Base-by-base conservation (phyloP, 2,329 filamentous ascomycete species). In the Fusarium pseudonygamai region DNA sequence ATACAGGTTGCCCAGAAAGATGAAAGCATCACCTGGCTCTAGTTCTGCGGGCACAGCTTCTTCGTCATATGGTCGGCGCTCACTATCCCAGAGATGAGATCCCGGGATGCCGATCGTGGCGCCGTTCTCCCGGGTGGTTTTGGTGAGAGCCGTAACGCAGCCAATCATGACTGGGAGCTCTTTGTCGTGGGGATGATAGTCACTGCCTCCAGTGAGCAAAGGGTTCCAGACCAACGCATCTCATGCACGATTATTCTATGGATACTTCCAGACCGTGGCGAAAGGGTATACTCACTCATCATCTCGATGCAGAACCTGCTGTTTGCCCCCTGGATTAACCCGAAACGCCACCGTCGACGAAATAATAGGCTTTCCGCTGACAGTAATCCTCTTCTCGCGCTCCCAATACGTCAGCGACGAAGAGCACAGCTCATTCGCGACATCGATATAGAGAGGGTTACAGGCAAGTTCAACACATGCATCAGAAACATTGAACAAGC, bases 81-180 rank as follows among this genome's bases (percentile, higher is more conserved):
- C 81, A 11, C 80, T 77, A 2, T 79, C 82, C 83, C 83, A 85
- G 8, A 83, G 75, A 66, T 85, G 83, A 16, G 80, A 82, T 11
- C 80, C 79, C 0, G 83, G 83, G 43, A 84, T 84, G 4, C 80
- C 81, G n/a, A 83, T 74, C 0, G 83, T 85, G 2, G 82, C 83
- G 2, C 83, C 83, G 49, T 85, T 85, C 43, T 83, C 81, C 24
- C 77, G 79, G 3, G 82, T 84, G 2, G 82, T 84, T 73, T 79
- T 83, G 8, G 81, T 83, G 61, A 82, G 68, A 2, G 83, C 82
- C 78, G 69, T 68, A 13, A 72, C 69, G 15, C 63, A 72, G 6
- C 69, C 67, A 52, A 72, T 67, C 58, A 72, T 68, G 26, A 72
- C 50, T 13, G 68, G 67, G 3, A 56, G 63, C 9, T 71, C 55